phyloP scores from a whole-genome alignment of 768 basidiomycete genomes.

The Lactarius hengduanensis region DNA sequence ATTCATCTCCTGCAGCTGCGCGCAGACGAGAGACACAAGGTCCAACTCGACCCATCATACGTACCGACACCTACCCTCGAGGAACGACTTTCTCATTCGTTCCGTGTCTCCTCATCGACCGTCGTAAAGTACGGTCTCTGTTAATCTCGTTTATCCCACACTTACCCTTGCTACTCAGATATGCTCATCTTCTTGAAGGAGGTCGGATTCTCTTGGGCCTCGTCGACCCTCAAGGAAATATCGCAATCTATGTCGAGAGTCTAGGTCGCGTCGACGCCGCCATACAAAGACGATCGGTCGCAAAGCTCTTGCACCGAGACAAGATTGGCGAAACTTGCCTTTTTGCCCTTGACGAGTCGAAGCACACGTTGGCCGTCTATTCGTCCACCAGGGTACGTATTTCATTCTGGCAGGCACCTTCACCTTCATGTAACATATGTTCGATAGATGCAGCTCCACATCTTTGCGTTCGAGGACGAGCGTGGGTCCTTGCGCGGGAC shows the following conservation, averaged over 20 bases:
- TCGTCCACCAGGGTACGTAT: conserved; percentile 41
- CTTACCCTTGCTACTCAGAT: conserved; percentile 11
- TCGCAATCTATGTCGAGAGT: conserved; percentile 20
- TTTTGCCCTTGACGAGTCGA: conserved; percentile 53
- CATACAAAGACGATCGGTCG: conserved; percentile 2
- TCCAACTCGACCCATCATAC: conserved; percentile 23
- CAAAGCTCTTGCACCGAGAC: conserved; percentile 39
- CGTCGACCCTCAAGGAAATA: conserved; percentile 13
- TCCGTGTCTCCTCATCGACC: conserved; percentile 8
- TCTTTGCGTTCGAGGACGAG: conserved; percentile 49
- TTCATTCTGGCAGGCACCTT: background rate
- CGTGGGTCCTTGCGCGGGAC: conserved; percentile 42
- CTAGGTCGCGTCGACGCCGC: conserved; percentile 9
- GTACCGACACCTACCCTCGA: conserved; percentile 18
- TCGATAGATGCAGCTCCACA: conserved; percentile 39
- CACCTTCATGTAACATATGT: background rate
- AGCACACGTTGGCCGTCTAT: conserved; percentile 49
- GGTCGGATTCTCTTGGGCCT: conserved; percentile 21
- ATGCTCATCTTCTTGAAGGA: conserved; percentile 23
- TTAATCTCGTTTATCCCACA: background rate
- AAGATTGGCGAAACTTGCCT: conserved; percentile 48
- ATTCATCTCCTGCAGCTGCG: conserved; percentile 13
- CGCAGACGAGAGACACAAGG: conserved; percentile 16
- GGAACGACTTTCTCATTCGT: conserved; percentile 11
- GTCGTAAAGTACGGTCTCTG: conserved; percentile 8